Evolutionary conservation across 805 yeast species (phyloP), one percentile per base, ranked within the genome.

Genomic region (Pichia deserticola): DNA sequence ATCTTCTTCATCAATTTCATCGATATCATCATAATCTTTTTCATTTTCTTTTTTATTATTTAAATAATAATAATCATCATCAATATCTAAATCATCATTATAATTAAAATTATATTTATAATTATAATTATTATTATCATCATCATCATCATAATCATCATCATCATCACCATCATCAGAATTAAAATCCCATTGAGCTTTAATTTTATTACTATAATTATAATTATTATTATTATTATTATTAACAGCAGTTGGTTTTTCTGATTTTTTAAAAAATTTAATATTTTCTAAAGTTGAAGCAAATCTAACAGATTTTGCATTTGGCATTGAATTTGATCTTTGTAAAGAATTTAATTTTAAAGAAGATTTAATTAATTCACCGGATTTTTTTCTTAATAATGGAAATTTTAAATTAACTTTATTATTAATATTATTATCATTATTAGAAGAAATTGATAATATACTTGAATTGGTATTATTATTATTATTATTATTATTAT

Each of bases 201-300:
- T 60, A 8, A 58, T 50, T 32, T 56, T 41, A 36, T 55, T 28
- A 34, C 37, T 49, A 30, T 64, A 59, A 29, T 62, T 55, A 45
- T 72, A 7, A 9, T 30, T 30, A 6, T 7, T 2, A 30, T 30
- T 6, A 30, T 30, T 30, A 30, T 30, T 30, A 30, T 30, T 30
- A 30, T 7, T 9, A n/a, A 83, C 84, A 2, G 84, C 75, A 10
- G 74, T 71, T 33, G 89, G 89, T 54, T 76, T 77, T 45, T 78
- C 82, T 30, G 66, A 63, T 40, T 81, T 81, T 57, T 80, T 79
- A 60, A 84, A 84, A 58, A 78, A 77, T 62, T 83, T 83, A 49
- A 84, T 75, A 39, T 79, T 79, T 47, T 79, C 82, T 51, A 83
- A 67, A 45, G 77, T 69, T 6, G 76, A 62, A 1, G 88, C 86